These are phyloP conservation scores for Ceratocystiopsis sp. DNA, from an alignment of 2,329 filamentous ascomycete genomes.

Conservation along the genomic window DNA sequence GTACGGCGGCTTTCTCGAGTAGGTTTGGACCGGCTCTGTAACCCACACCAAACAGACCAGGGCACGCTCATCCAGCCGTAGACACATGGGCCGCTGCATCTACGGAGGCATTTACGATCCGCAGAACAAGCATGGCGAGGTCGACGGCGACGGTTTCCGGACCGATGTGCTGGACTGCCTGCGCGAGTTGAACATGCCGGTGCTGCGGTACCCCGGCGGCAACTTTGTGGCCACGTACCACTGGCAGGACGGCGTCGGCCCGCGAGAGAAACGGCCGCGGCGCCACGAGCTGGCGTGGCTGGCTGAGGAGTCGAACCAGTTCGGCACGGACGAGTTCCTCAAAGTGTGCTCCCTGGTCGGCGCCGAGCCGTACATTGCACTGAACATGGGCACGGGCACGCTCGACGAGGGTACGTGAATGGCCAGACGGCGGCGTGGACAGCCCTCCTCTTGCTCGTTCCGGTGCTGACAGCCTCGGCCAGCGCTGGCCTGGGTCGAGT, in stretches of 20 bases:
- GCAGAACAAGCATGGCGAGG: conserved; percentile 40
- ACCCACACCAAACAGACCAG: no score
- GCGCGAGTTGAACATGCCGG: conserved; percentile 56
- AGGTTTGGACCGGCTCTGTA: no score
- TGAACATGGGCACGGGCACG: conserved; percentile 68
- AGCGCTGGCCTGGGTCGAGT: conserved; percentile 63
- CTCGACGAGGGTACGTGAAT: conserved; percentile 18
- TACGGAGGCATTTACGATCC: conserved; percentile 78
- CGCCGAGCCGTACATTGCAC: conserved; percentile 61
- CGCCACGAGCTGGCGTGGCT: conserved; percentile 65
- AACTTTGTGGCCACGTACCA: conserved; percentile 78
- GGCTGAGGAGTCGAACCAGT: conserved; percentile 58
- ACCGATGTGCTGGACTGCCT: conserved; percentile 62
- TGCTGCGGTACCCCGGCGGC: conserved; percentile 66
- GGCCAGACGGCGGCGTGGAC: no score
- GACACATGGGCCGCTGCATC: conserved; percentile 75
- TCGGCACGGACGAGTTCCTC: conserved; percentile 79
- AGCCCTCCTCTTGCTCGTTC: no score
- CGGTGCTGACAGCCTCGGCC: no score
- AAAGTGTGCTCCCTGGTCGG: conserved; percentile 58
- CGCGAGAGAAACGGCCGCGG: conserved; percentile 46
- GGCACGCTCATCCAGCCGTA: no score
- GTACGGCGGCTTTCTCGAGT: conserved; percentile 72
- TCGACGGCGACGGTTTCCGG: conserved; percentile 57
- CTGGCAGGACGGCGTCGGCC: conserved; percentile 69